phyloP scores from a whole-genome alignment of 169 alveolate genomes.

The Plasmodium vinckei region DNA sequence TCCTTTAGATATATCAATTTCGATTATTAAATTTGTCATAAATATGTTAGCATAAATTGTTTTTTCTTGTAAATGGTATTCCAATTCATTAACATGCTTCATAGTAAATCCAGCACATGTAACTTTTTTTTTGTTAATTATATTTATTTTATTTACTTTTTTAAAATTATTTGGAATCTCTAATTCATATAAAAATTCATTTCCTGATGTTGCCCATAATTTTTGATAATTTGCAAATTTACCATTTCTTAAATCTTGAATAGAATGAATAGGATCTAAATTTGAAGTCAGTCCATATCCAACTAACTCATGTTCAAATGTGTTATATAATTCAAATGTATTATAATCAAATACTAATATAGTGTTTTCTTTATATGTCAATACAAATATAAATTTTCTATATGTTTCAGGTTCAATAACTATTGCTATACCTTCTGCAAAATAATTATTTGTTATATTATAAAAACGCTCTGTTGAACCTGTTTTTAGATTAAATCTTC shows the following conservation, averaged over 20 bases:
- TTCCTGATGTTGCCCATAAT: conserved; percentile 81
- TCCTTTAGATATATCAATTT: conserved; percentile 68
- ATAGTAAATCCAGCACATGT: conserved; percentile 74
- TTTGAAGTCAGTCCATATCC: conserved; percentile 84
- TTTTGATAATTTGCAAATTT: conserved; percentile 70
- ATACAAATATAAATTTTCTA: conserved; percentile 54
- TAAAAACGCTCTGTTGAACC: conserved; percentile 59
- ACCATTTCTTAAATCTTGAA: conserved; percentile 8
- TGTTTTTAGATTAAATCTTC: conserved; percentile 67
- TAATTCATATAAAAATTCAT: conserved; percentile 63
- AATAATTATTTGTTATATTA: conserved; percentile 48
- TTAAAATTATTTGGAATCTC: conserved; percentile 69
- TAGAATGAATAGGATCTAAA: conserved; percentile 24
- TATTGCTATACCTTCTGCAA: conserved; percentile 81
- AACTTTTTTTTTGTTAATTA: conserved; percentile 31
- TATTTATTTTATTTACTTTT: conserved; percentile 13
- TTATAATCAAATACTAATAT: conserved; percentile 76
- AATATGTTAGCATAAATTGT: conserved; percentile 79
- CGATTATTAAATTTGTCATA: conserved; percentile 72
- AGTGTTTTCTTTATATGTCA: conserved; percentile 77
- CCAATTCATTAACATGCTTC: conserved; percentile 77
- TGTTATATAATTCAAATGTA: conserved; percentile 50
- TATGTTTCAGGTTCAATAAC: conserved; percentile 81
- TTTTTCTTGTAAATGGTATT: conserved; percentile 63
- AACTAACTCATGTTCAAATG: conserved; percentile 26